phyloP scores from a whole-genome alignment of 2,329 filamentous ascomycete species.

The Xylaria sp. region DNA sequence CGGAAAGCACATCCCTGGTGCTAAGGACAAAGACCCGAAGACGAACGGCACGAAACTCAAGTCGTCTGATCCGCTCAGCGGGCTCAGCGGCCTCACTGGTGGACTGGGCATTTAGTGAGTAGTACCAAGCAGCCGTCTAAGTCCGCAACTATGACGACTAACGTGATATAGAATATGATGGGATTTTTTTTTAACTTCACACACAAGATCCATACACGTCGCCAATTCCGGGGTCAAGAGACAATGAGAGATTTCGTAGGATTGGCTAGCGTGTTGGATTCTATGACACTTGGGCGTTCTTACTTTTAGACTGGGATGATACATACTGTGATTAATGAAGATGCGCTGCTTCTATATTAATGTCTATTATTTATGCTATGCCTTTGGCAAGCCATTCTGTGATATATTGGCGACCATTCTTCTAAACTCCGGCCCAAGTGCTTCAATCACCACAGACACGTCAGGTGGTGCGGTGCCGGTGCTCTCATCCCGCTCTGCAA shows the following conservation, averaged over 20 bases:
- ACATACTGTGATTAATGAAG: neutral
- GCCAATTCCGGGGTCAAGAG: neutral
- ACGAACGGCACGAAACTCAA: conserved; percentile 20
- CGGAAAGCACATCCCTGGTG: conserved; percentile 28
- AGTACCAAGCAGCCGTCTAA: neutral
- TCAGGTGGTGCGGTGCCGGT: conserved; percentile 52
- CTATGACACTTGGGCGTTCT: conserved; percentile 4
- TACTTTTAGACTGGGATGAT: neutral
- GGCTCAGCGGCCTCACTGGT: conserved; percentile 24
- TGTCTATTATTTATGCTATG: neutral
- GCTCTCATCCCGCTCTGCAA: conserved; percentile 47
- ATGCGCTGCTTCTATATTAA: neutral
- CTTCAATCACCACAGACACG: conserved; percentile 48
- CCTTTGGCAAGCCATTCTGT: conserved; percentile 25
- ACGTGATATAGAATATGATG: conserved; percentile 10
- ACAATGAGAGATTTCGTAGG: neutral
- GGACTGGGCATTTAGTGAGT: conserved; percentile 31
- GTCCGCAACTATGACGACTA: neutral
- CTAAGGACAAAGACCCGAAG: conserved; percentile 16
- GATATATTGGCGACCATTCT: conserved; percentile 41
- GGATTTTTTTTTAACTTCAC: neutral
- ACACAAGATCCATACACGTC: neutral
- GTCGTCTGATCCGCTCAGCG: conserved; percentile 2
- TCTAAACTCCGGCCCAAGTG: conserved; percentile 40
- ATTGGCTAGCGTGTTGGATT: neutral